Evolutionary conservation across 176 grass and related monocot genomes (phyloP), one percentile per base, ranked within the genome.

Genomic region (Musa itinerans): DNA sequence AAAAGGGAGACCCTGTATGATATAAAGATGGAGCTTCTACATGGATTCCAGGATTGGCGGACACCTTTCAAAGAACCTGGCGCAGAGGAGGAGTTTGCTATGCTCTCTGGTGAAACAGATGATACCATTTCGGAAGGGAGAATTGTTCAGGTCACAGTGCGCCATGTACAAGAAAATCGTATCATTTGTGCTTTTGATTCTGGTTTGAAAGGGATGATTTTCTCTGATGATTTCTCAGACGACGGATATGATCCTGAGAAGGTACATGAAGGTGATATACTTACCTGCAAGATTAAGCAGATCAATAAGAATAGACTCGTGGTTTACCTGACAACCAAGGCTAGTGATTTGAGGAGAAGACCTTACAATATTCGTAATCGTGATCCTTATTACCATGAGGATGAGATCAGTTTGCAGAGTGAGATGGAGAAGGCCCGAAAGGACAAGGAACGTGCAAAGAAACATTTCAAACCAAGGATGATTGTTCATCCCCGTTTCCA

Each of bases 401-500:
- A 89, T 74, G 79, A 88, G 5, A 81, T 85, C 54, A 69, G 29
- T 74, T 87, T 71, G 56, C 88, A 59, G 25, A 88, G 63, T 84
- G 79, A 86, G 43, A 34, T 85, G 79, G 90, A 99, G 51, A 99
- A 92, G 76, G 63, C 22, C 53, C 84, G 87, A 17, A 95, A 92
- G 81, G 76, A 91, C 56, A 95, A 95, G 83, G 96, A 99, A 76
- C 81, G 85, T 71, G 89, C 86, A 24, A 95, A 89, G 81, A 99
- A 92, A 56, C 91, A 88, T 99, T 99, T 89, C 74, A 99, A 92
- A 79, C 91, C 86, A 34, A 83, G 96, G 53, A 99, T 95, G 89
- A 99, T 99, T 81, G 96, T 95, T 84, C 96, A 99, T 78, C 96
- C 96, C 57, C 84, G 86, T 75, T 99, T 99, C 76, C 96, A 92